Evolutionary conservation across 768 basidiomycete genomes (phyloP).

Genomic region (Sistotremastrum niveocremeum): DNA sequence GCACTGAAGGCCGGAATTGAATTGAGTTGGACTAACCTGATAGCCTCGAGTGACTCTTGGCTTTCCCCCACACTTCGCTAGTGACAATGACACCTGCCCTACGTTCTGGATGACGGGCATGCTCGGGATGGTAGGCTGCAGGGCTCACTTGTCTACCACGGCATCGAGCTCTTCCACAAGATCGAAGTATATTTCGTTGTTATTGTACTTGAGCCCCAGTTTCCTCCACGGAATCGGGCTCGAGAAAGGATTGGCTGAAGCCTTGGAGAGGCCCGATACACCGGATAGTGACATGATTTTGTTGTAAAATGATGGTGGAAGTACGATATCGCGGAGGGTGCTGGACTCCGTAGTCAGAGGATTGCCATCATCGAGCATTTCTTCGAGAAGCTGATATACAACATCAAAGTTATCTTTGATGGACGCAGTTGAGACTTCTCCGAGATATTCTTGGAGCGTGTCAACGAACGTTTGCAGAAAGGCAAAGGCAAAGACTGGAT

Average conservation of each 20-base stretch:
- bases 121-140: background rate
- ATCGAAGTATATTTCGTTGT: slow-evolving; percentile 91
- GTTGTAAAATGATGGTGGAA: slow-evolving; percentile 77
- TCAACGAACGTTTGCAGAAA: slow-evolving; percentile 79
- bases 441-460: slow-evolving; percentile 78
- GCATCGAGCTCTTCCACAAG: slow-evolving; percentile 71
- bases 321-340: slow-evolving; percentile 83
- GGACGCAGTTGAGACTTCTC: slow-evolving; percentile 62
- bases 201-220: slow-evolving; percentile 65
- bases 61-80: slow-evolving; percentile 59
- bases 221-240: slow-evolving; percentile 93
- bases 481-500: slow-evolving; percentile 80
- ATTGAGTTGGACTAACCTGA: slow-evolving; percentile 37
- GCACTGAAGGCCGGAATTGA: background rate
- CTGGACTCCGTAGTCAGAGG: slow-evolving; percentile 86
- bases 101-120: background rate
- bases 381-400: slow-evolving; percentile 91
- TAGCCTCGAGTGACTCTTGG: slow-evolving; percentile 64
- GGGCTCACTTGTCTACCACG: slow-evolving; percentile 57
- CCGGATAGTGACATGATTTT: slow-evolving; percentile 46
- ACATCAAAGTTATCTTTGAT: slow-evolving; percentile 90
- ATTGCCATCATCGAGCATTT: slow-evolving; percentile 87
- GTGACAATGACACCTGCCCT: slow-evolving; percentile 59
- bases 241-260: slow-evolving; percentile 45
- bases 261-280: slow-evolving; percentile 28